Evolutionary conservation across 2,329 filamentous ascomycete genomes (phyloP).

Genomic region (Ceratocystis smalleyi): DNA sequence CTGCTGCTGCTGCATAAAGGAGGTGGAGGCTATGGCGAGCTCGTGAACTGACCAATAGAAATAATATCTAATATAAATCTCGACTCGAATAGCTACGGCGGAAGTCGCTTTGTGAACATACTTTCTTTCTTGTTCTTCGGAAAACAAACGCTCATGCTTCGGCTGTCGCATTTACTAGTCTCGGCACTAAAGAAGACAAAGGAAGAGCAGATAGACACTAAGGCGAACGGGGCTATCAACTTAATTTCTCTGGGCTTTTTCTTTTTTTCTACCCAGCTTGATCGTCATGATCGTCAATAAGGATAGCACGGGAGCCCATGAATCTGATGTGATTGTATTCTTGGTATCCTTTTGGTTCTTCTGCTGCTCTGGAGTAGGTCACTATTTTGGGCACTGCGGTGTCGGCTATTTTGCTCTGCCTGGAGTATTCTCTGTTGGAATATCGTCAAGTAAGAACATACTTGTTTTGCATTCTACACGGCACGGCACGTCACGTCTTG

Average conservation of each 20-base stretch:
- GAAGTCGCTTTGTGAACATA: not conserved
- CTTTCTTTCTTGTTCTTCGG: not conserved
- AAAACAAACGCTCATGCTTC: not conserved
- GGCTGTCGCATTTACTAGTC: not conserved
- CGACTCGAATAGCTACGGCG: not conserved
- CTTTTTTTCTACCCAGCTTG: not conserved
- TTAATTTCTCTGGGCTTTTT: not conserved
- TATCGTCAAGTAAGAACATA: too few relatives aligned
- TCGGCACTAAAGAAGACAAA: not conserved
- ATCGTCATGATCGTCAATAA: constrained; percentile 3
- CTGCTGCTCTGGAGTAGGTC: too few relatives aligned
- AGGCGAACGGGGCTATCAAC: not conserved
- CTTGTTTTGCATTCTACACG: too few relatives aligned
- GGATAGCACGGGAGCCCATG: not conserved
- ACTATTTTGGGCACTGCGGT: too few relatives aligned
- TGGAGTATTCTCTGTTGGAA: too few relatives aligned
- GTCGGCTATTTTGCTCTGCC: too few relatives aligned
- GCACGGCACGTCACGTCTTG: too few relatives aligned
- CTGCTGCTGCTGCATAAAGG: not conserved
- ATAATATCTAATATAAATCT: not conserved
- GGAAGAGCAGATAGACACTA: not conserved
- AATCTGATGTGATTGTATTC: not conserved
- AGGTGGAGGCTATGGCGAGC: not conserved
- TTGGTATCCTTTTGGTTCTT: not conserved
- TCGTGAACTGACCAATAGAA: not conserved